phyloP scores from a whole-genome alignment of 169 alveolate species.

The Prorocentrum cordatum region DNA sequence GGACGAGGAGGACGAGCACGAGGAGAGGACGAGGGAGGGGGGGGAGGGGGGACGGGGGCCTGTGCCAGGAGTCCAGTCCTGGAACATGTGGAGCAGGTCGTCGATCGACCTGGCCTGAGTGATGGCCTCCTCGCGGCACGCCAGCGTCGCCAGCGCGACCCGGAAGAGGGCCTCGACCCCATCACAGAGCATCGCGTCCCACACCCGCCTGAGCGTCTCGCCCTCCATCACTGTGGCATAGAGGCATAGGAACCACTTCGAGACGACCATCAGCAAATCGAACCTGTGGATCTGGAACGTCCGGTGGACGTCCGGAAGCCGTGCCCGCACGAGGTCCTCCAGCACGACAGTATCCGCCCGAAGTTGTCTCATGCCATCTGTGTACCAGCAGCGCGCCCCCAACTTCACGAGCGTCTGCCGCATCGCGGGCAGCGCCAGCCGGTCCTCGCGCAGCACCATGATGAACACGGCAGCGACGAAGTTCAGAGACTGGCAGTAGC shows the following conservation, averaged over 20 bases:
- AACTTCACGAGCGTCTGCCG: background rate
- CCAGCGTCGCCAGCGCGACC: background rate
- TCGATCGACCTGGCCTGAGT: background rate
- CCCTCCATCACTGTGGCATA: background rate
- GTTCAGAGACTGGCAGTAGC: background rate
- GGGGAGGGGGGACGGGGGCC: no score
- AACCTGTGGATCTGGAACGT: background rate
- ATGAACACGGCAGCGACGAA: background rate
- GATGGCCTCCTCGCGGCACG: background rate
- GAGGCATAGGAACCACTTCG: background rate
- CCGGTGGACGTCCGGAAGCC: background rate
- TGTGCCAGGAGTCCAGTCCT: no score
- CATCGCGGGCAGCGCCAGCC: background rate
- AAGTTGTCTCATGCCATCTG: background rate
- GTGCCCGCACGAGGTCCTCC: background rate
- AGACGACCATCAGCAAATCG: background rate
- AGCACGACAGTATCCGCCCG: background rate
- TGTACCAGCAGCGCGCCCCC: background rate
- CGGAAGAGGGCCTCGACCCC: background rate
- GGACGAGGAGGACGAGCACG: no score
- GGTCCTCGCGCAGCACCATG: background rate
- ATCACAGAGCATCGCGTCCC: background rate
- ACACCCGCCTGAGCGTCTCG: background rate
- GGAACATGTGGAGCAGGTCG: background rate
- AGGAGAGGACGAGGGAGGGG: no score